Evolutionary conservation across 83 land plant species (phyloP).

Genomic region (Picea abies): DNA sequence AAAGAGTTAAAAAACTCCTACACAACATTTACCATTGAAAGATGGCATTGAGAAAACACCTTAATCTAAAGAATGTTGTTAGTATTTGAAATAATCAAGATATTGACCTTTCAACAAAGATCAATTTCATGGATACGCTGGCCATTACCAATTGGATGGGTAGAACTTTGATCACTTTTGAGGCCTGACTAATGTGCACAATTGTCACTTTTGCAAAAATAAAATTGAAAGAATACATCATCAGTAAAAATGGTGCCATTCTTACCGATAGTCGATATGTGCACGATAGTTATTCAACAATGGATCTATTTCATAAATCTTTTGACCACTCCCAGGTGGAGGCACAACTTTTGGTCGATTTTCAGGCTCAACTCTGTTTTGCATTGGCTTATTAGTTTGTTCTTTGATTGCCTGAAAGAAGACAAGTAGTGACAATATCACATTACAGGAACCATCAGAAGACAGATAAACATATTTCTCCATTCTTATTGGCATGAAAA

Average conservation of each 20-base stretch:
- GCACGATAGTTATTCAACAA: slow-evolving; percentile 41
- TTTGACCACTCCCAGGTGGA: slow-evolving; percentile 83
- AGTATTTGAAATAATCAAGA: neutral
- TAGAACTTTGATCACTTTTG: no score
- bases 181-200: no score
- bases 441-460: neutral
- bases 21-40: neutral
- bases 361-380: neutral
- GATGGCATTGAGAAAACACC: neutral
- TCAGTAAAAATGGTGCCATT: neutral
- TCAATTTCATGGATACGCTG: neutral
- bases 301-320: slow-evolving; percentile 85
- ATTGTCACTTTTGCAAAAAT: no score
- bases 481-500: neutral
- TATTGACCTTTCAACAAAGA: neutral
- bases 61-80: neutral
- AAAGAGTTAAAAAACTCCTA: neutral
- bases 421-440: neutral
- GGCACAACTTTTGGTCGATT: slow-evolving; percentile 47
- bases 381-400: slow-evolving; percentile 3
- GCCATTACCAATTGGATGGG: neutral
- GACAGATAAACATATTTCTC: neutral
- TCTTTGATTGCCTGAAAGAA: slow-evolving; percentile 13
- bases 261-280: slow-evolving; percentile 91
- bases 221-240: neutral